These are phyloP conservation scores for Tephrocybe sp. DNA, from an alignment of 768 basidiomycete genomes.

Conservation along the genomic window DNA sequence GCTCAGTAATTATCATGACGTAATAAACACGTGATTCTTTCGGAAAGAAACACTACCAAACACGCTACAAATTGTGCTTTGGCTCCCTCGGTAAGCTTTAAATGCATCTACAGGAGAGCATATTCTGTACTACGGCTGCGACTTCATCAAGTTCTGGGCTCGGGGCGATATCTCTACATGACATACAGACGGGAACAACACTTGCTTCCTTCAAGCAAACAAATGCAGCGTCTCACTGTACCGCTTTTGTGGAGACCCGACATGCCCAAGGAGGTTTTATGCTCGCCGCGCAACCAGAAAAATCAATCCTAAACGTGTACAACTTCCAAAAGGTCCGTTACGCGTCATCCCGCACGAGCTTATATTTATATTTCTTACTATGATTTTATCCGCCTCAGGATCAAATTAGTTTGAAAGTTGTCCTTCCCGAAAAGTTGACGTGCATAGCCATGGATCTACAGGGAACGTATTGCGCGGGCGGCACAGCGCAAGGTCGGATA, in stretches of 20 bases:
- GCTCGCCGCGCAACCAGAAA: slow-evolving; percentile 84
- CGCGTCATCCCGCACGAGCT: slow-evolving; percentile 13
- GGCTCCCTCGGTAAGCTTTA: too few species aligned
- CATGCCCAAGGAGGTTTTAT: slow-evolving; percentile 82
- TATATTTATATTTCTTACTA: slow-evolving; percentile 1
- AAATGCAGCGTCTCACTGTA: slow-evolving; percentile 60
- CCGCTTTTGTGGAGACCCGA: slow-evolving; percentile 65
- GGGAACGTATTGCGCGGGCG: slow-evolving; percentile 83
- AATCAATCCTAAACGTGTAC: slow-evolving; percentile 87
- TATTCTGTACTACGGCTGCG: slow-evolving; percentile 64
- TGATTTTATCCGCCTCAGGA: slow-evolving; percentile 52
- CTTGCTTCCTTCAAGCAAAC: slow-evolving; percentile 92
- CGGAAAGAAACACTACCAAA: slow-evolving; percentile 13
- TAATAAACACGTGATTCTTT: slow-evolving; percentile 20
- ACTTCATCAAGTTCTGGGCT: slow-evolving; percentile 44
- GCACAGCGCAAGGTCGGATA: slow-evolving; percentile 84
- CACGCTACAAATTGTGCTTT: background rate
- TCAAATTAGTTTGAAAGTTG: slow-evolving; percentile 82
- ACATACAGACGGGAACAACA: slow-evolving; percentile 72
- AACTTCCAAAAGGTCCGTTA: slow-evolving; percentile 82
- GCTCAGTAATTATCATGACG: too few species aligned
- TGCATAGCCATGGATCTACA: slow-evolving; percentile 74
- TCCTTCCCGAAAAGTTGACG: slow-evolving; percentile 87
- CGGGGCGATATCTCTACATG: slow-evolving; percentile 75
- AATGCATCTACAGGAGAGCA: slow-evolving; percentile 69